Conservation (phyloP, 1,284 basidiomycete genomes). For the Retiboletus flavoniger region DNA sequence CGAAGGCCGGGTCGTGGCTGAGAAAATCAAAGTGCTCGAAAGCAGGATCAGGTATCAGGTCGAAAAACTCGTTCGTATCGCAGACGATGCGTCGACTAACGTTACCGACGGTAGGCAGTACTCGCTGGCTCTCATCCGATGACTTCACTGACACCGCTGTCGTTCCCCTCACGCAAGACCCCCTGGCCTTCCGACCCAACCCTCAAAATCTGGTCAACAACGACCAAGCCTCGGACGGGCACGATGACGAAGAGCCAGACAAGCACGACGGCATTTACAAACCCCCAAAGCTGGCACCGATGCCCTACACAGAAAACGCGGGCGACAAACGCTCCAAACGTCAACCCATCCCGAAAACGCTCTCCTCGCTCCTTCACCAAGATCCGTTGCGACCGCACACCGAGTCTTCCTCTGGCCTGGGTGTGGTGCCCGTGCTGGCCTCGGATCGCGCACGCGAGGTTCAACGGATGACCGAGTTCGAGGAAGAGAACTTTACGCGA, state of each 20-base stretch:
- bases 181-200: conserved; percentile 89
- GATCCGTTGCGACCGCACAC: conserved; percentile 40
- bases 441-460: conserved; percentile 77
- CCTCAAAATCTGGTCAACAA: conserved; percentile 61
- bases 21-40: conserved; percentile 81
- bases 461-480: conserved; percentile 84
- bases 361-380: conserved; percentile 66
- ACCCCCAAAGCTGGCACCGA: conserved; percentile 89
- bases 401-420: conserved; percentile 59
- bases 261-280: conserved; percentile 70
- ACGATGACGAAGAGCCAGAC: conserved; percentile 30
- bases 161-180: conserved; percentile 52
- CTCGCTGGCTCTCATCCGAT: background rate
- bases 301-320: conserved; percentile 79
- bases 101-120: conserved; percentile 60
- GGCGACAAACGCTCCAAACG: conserved; percentile 45
- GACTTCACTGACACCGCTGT: conserved; percentile 3
- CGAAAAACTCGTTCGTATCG: conserved; percentile 84
- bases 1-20: conserved; percentile 72
- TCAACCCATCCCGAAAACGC: conserved; percentile 64
- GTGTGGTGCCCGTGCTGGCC: conserved; percentile 54
- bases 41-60: conserved; percentile 91
- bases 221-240: conserved; percentile 38
- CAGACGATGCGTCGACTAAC: conserved; percentile 58
- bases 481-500: conserved; percentile 95